Base-by-base conservation (phyloP, 2,329 filamentous ascomycete genomes). In the Sporothrix mexicana region DNA sequence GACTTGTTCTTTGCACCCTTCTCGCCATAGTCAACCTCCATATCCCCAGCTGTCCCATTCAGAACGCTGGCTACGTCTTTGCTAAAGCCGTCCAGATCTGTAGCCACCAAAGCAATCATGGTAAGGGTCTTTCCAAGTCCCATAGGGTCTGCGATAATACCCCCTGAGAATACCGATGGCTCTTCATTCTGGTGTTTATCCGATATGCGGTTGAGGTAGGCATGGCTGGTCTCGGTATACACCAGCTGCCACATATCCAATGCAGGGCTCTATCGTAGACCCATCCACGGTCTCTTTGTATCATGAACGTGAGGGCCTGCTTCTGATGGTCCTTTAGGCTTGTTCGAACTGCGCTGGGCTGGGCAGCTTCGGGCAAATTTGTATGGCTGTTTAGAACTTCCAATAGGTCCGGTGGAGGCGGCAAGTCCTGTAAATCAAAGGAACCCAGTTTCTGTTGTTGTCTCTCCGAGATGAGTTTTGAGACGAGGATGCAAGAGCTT, bases 111-210 rank as follows among this genome's bases (percentile, higher is more conserved):
- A 0, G 83, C 76, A 36, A 85, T 82, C 80, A 85, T 84, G 0
- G 80, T 81, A 0, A 85, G 73, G 0, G 84, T 84, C 70, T 86
- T 86, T 0, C 84, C 84, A 0, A 85, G 76, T 0, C 84, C 84
- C 84, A 85, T 86, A 0, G 81, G 79, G 72, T 85, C 84, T 0
- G 83, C 84, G 25, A 85, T 77, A n/a, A 85, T 82, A 0, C 84
- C 84, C 0, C 84, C 84, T 10, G 77, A 77, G n/a, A 84, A 84
- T 0, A 77, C 51, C 2, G 77, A 73, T 0, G 83, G 83, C 0
- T 78, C 75, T 3, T 83, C 78, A 0, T 1, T 0, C 55, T 83
- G 79, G 10, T 57, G 55, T 0, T 81, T 55, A 77, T 55, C 20
- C 9, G 53, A 55, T 8, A 55, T 55, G 20, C 53, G 12, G 53